Evolutionary conservation across 2,329 filamentous ascomycete genomes (phyloP).

Genomic region (Neonectria ditissima): DNA sequence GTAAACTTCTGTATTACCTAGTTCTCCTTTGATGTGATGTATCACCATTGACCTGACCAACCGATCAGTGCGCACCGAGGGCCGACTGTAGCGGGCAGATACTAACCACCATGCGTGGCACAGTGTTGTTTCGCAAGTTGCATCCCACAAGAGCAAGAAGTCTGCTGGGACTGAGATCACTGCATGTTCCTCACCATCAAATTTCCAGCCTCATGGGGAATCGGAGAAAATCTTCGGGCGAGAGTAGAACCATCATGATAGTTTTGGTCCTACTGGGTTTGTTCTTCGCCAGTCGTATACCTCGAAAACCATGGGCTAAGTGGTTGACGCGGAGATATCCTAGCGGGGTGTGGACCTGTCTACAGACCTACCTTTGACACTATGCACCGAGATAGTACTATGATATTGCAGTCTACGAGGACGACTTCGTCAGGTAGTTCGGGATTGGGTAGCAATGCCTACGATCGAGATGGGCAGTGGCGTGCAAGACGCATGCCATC

Average conservation of each 20-base stretch:
- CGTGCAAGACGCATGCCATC: slow-evolving; percentile 19
- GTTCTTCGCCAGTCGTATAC: slow-evolving; percentile 94
- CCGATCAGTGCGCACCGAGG: neutral
- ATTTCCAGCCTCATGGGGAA: slow-evolving; percentile 76
- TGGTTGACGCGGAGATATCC: slow-evolving; percentile 90
- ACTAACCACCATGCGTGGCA: no score
- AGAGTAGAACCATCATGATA: slow-evolving; percentile 69
- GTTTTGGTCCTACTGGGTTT: slow-evolving; percentile 62
- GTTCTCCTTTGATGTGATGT: neutral
- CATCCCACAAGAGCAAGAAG: neutral
- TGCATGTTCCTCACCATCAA: slow-evolving; percentile 86
- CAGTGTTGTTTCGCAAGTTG: neutral
- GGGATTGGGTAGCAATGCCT: slow-evolving; percentile 31
- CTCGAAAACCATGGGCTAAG: slow-evolving; percentile 80
- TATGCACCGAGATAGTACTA: slow-evolving; percentile 11
- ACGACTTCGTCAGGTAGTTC: slow-evolving; percentile 19
- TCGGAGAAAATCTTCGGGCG: slow-evolving; percentile 84
- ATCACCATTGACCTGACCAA: neutral
- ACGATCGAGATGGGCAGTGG: slow-evolving; percentile 26
- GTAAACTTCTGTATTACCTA: neutral
- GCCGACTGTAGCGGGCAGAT: neutral
- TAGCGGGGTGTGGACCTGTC: slow-evolving; percentile 65
- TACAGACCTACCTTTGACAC: slow-evolving; percentile 38
- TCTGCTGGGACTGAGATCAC: slow-evolving; percentile 2
- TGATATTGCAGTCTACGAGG: slow-evolving; percentile 34